Base-by-base conservation (phyloP, 2,329 filamentous ascomycete species). In the Colletotrichum musae region DNA sequence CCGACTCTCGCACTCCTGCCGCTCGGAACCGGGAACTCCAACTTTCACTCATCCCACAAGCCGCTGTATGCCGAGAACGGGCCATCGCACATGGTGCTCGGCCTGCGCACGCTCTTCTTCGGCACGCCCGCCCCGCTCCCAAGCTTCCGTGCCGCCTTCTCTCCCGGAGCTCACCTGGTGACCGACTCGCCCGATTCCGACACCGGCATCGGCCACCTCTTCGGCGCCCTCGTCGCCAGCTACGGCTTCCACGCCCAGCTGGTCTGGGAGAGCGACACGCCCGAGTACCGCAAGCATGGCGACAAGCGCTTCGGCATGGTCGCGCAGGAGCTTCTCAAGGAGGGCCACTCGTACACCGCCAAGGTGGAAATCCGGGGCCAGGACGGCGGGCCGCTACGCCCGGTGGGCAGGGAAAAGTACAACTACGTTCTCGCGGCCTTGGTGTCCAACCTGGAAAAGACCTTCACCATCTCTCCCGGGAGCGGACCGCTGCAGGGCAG, bases 191-290 rank as follows among this genome's bases (percentile, higher is more conserved):
- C 71, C 2, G 70, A 76, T 32, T 47, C 50, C 52, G 64, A 32
- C 18, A 45, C 79, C 10, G 66, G 72, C 1, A 79, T 85, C 5
- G 75, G 77, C 0, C 77, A 80, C 53, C 82, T 92, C 26, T 88
- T 92, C 74, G 95, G 94, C 28, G 92, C 92, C 26, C 94, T 98
- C 24, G 95, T 98, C 2, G 92, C 91, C 52, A 96, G 93, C 78
- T 97, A 97, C 87, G 95, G 93, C 21, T 90, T 98, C 75, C 95
- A 98, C 76, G 93, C 95, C 36, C 91, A 92, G 50, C 86, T 98
- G 4, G 94, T 98, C 24, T 94, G 93, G 74, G 94, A 98, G 82
- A 96, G 93, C 79, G 95, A 98, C 79, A 97, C 95, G 0, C 84
- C 88, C 0, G 92, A 90, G 72, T 95, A 95, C 80, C 91, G 95